Evolutionary conservation across 257 asterid genomes (phyloP).

Genomic region (Orobanche coerulescens): DNA sequence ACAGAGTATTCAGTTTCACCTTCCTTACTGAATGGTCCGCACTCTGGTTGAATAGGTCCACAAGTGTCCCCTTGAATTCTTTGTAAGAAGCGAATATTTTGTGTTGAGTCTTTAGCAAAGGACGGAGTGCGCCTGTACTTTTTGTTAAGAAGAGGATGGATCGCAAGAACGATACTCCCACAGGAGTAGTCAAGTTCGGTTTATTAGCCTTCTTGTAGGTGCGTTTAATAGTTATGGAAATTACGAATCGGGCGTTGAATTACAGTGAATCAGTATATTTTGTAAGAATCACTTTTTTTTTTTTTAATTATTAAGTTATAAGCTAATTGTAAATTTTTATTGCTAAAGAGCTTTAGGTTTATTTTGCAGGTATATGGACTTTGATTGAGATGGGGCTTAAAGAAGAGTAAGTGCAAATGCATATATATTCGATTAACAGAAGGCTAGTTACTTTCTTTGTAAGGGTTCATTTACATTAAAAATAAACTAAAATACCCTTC

Average conservation of each 20-base stretch:
- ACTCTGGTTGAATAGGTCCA: too few species aligned
- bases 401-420: not conserved
- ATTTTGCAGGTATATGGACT: slow-evolving; percentile 8
- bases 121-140: too few species aligned
- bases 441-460: not conserved
- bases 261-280: not conserved
- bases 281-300: not conserved
- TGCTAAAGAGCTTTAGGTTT: not conserved
- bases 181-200: not conserved
- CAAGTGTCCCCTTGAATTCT: too few species aligned
- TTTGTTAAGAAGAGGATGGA: too few species aligned
- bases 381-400: not conserved
- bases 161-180: not conserved
- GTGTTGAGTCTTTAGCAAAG: too few species aligned
- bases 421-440: not conserved
- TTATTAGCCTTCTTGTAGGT: not conserved
- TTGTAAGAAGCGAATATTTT: too few species aligned
- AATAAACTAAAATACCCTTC: not conserved
- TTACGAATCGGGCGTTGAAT: not conserved
- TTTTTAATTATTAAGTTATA: not conserved
- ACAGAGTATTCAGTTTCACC: too few species aligned
- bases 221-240: not conserved
- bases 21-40: too few species aligned
- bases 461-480: too few species aligned
- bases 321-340: not conserved